Evolutionary conservation across 176 grass and related monocot species (phyloP).

Genomic region (Triticum timopheevii): DNA sequence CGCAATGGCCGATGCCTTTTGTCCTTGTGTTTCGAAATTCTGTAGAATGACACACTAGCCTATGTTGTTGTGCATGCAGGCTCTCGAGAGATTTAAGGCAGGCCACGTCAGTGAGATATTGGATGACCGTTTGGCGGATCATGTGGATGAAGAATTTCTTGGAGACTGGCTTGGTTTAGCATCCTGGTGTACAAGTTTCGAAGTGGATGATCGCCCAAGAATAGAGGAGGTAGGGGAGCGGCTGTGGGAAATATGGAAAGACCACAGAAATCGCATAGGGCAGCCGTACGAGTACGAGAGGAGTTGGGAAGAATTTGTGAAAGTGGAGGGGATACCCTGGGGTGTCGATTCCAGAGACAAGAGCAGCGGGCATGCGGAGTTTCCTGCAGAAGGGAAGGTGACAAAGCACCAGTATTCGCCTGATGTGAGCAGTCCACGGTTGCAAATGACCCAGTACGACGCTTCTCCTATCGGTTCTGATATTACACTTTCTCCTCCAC

Average conservation of each 20-base stretch:
- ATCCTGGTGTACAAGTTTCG: slow-evolving; percentile 48
- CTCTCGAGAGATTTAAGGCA: slow-evolving; percentile 28
- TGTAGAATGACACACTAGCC: neutral
- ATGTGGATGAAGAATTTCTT: slow-evolving; percentile 45
- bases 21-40: neutral
- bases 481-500: neutral
- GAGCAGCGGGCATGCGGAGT: neutral
- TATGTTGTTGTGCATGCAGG: slow-evolving; percentile 4
- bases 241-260: slow-evolving; percentile 67
- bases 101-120: slow-evolving; percentile 45
- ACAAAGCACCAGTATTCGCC: neutral
- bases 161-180: slow-evolving; percentile 51
- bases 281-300: slow-evolving; percentile 24
- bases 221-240: slow-evolving; percentile 61
- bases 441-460: neutral
- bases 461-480: neutral
- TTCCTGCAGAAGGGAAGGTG: neutral
- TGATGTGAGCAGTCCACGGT: neutral
- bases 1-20: neutral
- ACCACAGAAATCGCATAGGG: slow-evolving; percentile 31
- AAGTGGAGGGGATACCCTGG: slow-evolving; percentile 1
- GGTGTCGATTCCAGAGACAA: neutral
- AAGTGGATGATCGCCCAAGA: slow-evolving; percentile 49
- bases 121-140: slow-evolving; percentile 53
- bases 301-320: slow-evolving; percentile 16